Conservation (phyloP, 306 rosid genomes). For the Fagus sylvatica region DNA sequence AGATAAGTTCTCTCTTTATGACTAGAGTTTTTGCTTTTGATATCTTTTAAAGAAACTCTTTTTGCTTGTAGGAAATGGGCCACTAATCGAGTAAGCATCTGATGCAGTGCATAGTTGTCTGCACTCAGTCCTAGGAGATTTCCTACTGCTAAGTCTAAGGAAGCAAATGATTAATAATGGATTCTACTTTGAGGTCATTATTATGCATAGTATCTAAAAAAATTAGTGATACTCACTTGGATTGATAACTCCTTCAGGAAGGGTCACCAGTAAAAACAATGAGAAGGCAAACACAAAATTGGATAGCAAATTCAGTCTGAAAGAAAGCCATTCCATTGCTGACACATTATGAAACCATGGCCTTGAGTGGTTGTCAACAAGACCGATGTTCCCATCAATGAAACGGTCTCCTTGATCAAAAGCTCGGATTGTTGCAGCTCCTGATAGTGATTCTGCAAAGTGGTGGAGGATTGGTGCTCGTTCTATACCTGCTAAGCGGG, state of each 20-base stretch:
- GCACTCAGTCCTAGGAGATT: neutral
- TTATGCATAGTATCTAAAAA: neutral
- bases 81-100: neutral
- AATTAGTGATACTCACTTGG: conserved; percentile 70
- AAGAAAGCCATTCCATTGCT: conserved; percentile 98
- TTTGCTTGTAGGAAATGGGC: neutral
- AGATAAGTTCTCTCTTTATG: neutral
- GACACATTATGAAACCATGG: conserved; percentile 96
- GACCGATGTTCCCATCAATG: conserved; percentile 54
- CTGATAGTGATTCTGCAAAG: conserved; percentile 86
- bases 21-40: neutral
- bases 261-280: conserved; percentile 71
- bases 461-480: conserved; percentile 92
- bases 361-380: conserved; percentile 71
- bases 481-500: conserved; percentile 78
- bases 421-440: conserved; percentile 88
- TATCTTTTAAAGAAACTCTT: neutral
- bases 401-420: conserved; percentile 86
- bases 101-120: neutral
- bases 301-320: conserved; percentile 79
- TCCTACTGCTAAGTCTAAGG: neutral
- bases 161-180: neutral
- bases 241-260: conserved; percentile 85
- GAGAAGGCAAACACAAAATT: conserved; percentile 94
- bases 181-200: neutral